Evolutionary conservation across 345 rosid genomes (phyloP).

Genomic region (Eucalyptus polybractea): DNA sequence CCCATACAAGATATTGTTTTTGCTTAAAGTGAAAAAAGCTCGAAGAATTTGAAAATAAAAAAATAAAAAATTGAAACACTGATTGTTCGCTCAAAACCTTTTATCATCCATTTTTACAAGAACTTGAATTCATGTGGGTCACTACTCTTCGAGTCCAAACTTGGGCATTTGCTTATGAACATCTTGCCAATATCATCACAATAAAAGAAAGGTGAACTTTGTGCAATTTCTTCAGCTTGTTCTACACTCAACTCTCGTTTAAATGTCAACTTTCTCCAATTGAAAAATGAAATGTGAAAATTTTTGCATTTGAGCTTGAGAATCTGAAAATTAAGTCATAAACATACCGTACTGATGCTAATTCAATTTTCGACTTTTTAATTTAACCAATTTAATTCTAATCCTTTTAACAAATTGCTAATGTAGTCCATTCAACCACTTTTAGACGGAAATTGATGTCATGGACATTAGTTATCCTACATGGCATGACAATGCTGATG

Average conservation of each 20-base stretch:
- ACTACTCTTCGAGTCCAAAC: not conserved
- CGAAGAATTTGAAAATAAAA: not conserved
- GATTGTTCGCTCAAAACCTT: not conserved
- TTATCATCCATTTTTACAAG: not conserved
- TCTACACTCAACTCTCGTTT: not conserved
- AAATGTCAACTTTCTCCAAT: not conserved
- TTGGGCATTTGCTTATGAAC: not conserved
- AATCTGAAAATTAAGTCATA: too few species aligned
- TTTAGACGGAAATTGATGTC: too few species aligned
- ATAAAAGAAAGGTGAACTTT: not conserved
- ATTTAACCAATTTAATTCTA: too few species aligned
- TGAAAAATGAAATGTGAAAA: not conserved
- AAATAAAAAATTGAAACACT: fast-evolving
- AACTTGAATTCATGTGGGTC: not conserved
- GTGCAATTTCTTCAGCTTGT: not conserved
- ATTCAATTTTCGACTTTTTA: too few species aligned
- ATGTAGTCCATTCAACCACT: not conserved
- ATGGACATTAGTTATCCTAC: too few species aligned
- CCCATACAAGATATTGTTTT: not conserved
- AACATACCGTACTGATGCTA: fast-evolving
- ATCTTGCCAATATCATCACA: not conserved
- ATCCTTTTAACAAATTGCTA: too few species aligned
- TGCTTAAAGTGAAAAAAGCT: not conserved
- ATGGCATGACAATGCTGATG: too few species aligned
- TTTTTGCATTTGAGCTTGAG: not conserved